Conservation (phyloP, 108 stramenopile genomes). For the Cyclotella kingstonii region DNA sequence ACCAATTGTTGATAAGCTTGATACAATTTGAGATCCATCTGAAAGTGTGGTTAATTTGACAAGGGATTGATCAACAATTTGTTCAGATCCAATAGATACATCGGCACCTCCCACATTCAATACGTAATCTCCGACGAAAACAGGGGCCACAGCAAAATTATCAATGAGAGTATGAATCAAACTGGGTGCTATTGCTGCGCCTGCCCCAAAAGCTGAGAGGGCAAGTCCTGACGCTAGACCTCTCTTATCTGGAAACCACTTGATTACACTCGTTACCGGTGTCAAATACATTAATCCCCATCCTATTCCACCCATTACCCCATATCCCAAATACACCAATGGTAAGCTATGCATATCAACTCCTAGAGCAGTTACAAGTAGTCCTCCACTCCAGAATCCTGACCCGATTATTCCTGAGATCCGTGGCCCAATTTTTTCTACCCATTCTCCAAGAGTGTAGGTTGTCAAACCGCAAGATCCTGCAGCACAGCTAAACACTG, state of each 20-base stretch:
- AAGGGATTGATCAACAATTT: not conserved
- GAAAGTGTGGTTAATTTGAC: conserved; percentile 48
- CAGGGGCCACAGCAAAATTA: conserved; percentile 56
- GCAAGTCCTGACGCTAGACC: conserved; percentile 80
- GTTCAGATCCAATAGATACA: not conserved
- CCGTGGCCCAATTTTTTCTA: conserved; percentile 55
- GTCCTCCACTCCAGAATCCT: conserved; percentile 53
- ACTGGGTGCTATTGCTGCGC: conserved; percentile 80
- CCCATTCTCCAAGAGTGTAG: conserved; percentile 64
- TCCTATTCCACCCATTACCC: conserved; percentile 70
- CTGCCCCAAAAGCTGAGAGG: conserved; percentile 82
- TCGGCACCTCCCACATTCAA: conserved; percentile 7
- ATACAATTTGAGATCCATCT: conserved; percentile 58
- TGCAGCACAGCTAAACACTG: conserved; percentile 71
- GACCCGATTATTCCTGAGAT: conserved; percentile 44
- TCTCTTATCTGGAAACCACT: conserved; percentile 85
- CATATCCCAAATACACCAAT: conserved; percentile 76
- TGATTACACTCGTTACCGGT: conserved; percentile 74
- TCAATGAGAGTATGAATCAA: conserved; percentile 62
- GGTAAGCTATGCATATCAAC: conserved; percentile 66
- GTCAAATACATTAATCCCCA: conserved; percentile 81
- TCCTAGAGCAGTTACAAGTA: conserved; percentile 61
- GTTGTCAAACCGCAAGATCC: conserved; percentile 64
- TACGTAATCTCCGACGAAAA: conserved; percentile 44
- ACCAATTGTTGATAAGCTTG: conserved; percentile 28